Evolutionary conservation across 176 grass and related monocot species (phyloP), one percentile per base, ranked within the genome.

Genomic region (Carex scoparia): DNA sequence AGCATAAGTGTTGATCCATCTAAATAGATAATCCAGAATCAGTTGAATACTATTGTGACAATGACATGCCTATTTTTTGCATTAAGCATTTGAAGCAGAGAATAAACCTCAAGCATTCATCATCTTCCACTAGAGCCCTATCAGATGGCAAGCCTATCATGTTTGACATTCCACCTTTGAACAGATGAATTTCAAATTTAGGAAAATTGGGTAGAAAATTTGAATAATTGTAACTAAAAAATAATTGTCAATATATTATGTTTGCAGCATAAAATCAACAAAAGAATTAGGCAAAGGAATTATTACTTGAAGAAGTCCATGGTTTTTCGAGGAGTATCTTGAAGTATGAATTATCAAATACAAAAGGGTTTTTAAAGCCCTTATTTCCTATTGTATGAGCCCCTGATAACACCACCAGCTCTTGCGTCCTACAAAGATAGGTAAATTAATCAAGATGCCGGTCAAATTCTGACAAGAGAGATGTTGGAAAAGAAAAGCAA

Each of bases 321-420:
- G 96, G 89, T 74, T 98, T 95, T 58, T 95, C 90, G 42, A 98
- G 89, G 44, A 95, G 91, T 85, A 95, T 92, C 53, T 90, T 94
- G 81, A 86, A 98, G 67, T 95, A 98, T 48, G 91, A 38, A 63
- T 98, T 95, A 65, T 95, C 87, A 51, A 98, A 98, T 77, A 78
- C 10, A 85, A 60, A 79, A 71, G 96, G 93, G 77, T 84, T 90
- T 63, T 93, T 89, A 7, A 98, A 98, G 40, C 95, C 95, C 84
- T 98, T 95, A 30, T 89, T 84, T 68, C 95, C 95, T 72, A 98
- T 90, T 84, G 91, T 95, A 90, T 95, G 93, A 69, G 95, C 93
- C 85, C 93, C 95, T 65, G 93, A 98, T 84, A 98, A 87, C 53
- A 69, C 90, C 10, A 98, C 91, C 87, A 95, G 78, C 72, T 95